Base-by-base conservation (phyloP, 2,329 filamentous ascomycete species). In the Fusarium sp. region DNA sequence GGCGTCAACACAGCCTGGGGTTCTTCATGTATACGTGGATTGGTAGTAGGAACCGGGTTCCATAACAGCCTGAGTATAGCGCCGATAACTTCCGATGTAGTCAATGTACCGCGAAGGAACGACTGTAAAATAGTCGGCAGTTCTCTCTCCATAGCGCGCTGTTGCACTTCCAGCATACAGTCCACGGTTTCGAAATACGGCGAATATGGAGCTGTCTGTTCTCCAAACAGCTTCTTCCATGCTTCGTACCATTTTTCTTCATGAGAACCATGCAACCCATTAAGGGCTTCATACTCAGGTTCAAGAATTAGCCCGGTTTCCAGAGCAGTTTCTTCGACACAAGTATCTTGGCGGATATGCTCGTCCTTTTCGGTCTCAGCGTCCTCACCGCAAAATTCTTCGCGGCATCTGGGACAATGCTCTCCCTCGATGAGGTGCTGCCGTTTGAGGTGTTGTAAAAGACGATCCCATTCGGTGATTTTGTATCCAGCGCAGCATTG, bases 241-340 rank as follows among this genome's bases (percentile, higher is more conserved):
- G 31, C 56, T 14, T 23, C 1, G 1, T 1, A 33, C 56, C 44
- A 51, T 0, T 52, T 59, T 0, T 52, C 25, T 4, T 10, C 5
- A 1, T 19, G 44, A 25, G 44, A 3, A 5, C 56, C 56, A 12
- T 2, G 44, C 2, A 38, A 7, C 0, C 25, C 16, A 0, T 0
- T 1, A 3, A 59, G 44, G 10, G 1, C 31, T 0, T 39, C 7
- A 12, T 52, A 59, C 12, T 59, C 56, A 2, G 0, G 0, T 16
- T 16, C 0, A 10, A 39, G 7, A 11, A 59, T 21, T 0, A 21
- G 12, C 0, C 56, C 56, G 1, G 44, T 39, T 1, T 16, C 44
- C 0, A 52, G 6, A 7, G 7, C 9, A 0, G 44, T 52, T 3
- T 15, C 1, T 2, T 6, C 2, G 0, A 1, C 9, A 15, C 56